Percentiles rank a stretch among this genome's conserved stretches.
Conservation (phyloP, 805 yeast genomes). For the Starmera dryadoides region DNA sequence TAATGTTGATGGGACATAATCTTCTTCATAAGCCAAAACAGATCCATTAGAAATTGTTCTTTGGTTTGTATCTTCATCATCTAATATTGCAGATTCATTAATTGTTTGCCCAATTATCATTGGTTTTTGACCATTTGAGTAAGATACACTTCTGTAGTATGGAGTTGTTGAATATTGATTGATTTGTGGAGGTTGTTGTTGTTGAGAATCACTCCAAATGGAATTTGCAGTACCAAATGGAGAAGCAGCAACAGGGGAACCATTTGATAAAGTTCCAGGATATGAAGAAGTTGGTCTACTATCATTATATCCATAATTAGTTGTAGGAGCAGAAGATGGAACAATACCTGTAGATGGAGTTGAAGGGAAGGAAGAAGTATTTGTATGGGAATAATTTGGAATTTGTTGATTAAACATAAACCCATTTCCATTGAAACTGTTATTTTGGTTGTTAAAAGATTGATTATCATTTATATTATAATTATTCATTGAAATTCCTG, state of each 20-base stretch:
- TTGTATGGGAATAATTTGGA: neutral
- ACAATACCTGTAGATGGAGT: neutral
- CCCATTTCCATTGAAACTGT: too few relatives aligned
- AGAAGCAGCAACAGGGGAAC: neutral
- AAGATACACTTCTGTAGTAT: slow-evolving; percentile 1
- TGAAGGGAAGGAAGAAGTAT: neutral
- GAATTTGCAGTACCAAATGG: slow-evolving; percentile 1
- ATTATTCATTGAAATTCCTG: neutral
- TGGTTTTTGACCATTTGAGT: neutral
- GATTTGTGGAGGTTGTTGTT: neutral
- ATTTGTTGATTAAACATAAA: neutral
- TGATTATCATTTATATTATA: too few relatives aligned
- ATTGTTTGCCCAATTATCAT: neutral
- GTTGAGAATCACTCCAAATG: slow-evolving; percentile 1
- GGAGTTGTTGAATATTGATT: neutral
- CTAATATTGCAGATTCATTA: slow-evolving; percentile 9
- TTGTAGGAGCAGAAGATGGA: neutral
- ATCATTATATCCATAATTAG: neutral
- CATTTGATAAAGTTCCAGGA: neutral
- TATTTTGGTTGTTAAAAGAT: too few relatives aligned
- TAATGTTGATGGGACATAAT: slow-evolving; percentile 74
- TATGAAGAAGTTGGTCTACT: neutral
- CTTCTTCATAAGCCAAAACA: slow-evolving; percentile 51
- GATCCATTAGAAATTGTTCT: slow-evolving; percentile 9
- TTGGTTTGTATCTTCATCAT: slow-evolving; percentile 28